Conservation (phyloP, 148 eudicot genomes). For the Vaccinium vitisidaea region DNA sequence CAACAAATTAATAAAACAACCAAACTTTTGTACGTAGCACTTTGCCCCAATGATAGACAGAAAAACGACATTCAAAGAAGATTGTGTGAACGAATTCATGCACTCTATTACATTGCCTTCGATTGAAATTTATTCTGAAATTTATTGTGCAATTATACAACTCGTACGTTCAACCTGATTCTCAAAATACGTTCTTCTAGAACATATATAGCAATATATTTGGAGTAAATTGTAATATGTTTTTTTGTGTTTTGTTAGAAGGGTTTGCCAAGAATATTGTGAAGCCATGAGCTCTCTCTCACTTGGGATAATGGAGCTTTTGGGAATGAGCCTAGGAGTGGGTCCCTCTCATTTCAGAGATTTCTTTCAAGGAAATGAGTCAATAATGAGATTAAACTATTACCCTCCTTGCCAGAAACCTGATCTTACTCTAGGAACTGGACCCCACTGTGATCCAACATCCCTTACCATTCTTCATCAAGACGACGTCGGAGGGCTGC, state of each 20-base stretch:
- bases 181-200: not conserved
- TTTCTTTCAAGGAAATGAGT: slow-evolving; percentile 39
- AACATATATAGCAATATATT: not conserved
- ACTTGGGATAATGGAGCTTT: slow-evolving; percentile 37
- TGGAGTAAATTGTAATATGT: no score
- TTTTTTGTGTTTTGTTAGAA: slow-evolving; percentile 8
- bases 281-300: slow-evolving; percentile 43
- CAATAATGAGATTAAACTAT: slow-evolving; percentile 41
- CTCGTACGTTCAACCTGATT: not conserved
- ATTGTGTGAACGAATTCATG: no score
- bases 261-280: slow-evolving; percentile 44
- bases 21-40: no score
- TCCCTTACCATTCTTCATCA: slow-evolving; percentile 49
- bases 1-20: no score
- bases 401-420: slow-evolving; percentile 46
- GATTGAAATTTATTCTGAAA: no score
- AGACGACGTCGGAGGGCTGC: slow-evolving; percentile 49
- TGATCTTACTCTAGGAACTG: slow-evolving; percentile 38
- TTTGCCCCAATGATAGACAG: no score
- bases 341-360: slow-evolving; percentile 25
- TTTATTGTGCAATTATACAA: not conserved
- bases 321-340: slow-evolving; percentile 43
- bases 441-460: slow-evolving; percentile 55
- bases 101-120: no score
- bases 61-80: no score